A percentile compares a stretch with the other conserved stretches of the same genome.
Evolutionary conservation across 495 filamentous ascomycete species (phyloP).

Genomic region (Podospora conica): DNA sequence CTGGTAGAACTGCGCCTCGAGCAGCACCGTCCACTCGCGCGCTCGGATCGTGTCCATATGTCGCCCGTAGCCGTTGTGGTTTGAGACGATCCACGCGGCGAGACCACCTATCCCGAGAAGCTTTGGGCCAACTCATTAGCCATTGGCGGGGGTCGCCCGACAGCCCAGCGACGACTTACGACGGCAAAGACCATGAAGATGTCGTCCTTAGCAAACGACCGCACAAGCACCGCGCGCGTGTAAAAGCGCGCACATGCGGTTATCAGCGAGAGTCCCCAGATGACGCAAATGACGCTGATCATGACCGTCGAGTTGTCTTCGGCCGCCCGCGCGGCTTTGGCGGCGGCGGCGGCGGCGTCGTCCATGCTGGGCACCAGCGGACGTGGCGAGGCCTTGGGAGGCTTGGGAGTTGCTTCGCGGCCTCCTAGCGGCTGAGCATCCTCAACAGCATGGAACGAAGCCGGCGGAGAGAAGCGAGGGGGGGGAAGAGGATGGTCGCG

Average conservation of each 20-base stretch:
- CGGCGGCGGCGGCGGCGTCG: not conserved
- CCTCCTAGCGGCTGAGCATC: not conserved
- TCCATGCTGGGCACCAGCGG: slow-evolving; percentile 5
- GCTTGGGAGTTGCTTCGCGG: not conserved
- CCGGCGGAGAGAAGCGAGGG: not conserved
- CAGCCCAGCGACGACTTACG: slow-evolving; percentile 9
- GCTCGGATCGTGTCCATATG: slow-evolving; percentile 28
- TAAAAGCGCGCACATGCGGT: slow-evolving; percentile 27
- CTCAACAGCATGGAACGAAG: not conserved
- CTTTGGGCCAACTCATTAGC: slow-evolving; percentile 3
- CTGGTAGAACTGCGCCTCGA: slow-evolving; percentile 38
- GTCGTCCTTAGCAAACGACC: slow-evolving; percentile 37
- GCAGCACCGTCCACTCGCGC: slow-evolving; percentile 24
- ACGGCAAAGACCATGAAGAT: slow-evolving; percentile 40
- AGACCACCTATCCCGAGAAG: slow-evolving; percentile 18
- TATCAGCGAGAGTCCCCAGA: slow-evolving; percentile 17
- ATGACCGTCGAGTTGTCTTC: slow-evolving; percentile 19
- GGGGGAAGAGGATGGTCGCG: not conserved
- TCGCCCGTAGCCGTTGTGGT: slow-evolving; percentile 32
- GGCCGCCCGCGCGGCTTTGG: slow-evolving; percentile 17
- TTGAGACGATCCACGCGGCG: slow-evolving; percentile 19
- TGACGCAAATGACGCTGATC: slow-evolving; percentile 16
- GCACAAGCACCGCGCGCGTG: slow-evolving; percentile 28
- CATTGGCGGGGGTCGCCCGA: not conserved
- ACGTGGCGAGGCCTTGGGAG: not conserved